A percentile compares a stretch with the other conserved stretches of the same genome.
Conservation (phyloP, 2,329 filamentous ascomycete species). For the Penicillium decumbens region DNA sequence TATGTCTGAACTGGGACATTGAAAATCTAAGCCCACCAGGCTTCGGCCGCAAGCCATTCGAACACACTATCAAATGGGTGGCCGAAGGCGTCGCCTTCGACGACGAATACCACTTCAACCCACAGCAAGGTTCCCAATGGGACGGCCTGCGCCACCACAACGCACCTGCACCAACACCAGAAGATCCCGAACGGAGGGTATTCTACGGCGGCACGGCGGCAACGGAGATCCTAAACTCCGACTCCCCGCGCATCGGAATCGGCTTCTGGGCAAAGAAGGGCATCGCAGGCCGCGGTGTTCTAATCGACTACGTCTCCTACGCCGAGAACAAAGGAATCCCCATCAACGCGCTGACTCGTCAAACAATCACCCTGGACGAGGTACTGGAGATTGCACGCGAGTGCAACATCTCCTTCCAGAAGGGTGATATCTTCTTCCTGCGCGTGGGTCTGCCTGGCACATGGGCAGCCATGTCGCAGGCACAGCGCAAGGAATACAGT, state of each 20-base stretch:
- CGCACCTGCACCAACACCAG: constrained; percentile 37
- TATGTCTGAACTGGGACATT: constrained; percentile 55
- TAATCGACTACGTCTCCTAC: constrained; percentile 39
- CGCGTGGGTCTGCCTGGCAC: constrained; percentile 35
- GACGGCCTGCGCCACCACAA: constrained; percentile 51
- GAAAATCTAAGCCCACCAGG: constrained; percentile 51
- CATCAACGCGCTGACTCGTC: constrained; percentile 31
- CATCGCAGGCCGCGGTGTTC: constrained; percentile 39
- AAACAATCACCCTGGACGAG: constrained; percentile 34
- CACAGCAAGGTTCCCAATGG: constrained; percentile 53
- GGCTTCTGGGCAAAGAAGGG: constrained; percentile 38
- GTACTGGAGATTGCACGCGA: constrained; percentile 34
- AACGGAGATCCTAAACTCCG: constrained; percentile 32
- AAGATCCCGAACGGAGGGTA: constrained; percentile 27
- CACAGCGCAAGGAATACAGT: constrained; percentile 29
- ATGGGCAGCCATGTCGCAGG: constrained; percentile 31
- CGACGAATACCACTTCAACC: constrained; percentile 51
- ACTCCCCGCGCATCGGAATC: constrained; percentile 34
- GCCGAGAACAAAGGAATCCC: constrained; percentile 31
- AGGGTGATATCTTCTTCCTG: constrained; percentile 40
- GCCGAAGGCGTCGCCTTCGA: constrained; percentile 45
- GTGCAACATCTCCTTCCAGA: constrained; percentile 33
- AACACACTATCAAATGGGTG: constrained; percentile 51
- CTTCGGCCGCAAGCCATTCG: constrained; percentile 50
- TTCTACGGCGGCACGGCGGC: constrained; percentile 38